A percentile compares a stretch with the other conserved stretches of the same genome.
Conservation (phyloP, 129 eudicot species). For the Artemisia tridentata region DNA sequence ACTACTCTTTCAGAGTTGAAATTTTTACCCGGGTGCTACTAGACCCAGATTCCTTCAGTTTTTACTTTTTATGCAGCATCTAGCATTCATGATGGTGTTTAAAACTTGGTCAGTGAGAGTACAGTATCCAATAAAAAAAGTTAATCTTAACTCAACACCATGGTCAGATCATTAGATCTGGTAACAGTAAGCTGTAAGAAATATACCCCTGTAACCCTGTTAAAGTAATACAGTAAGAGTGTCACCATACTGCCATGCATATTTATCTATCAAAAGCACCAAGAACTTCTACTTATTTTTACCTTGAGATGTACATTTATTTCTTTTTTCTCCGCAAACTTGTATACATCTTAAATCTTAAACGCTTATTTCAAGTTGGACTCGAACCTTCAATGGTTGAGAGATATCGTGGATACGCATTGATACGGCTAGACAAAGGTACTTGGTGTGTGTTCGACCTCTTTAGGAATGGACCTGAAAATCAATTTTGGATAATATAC, state of each 20-base stretch:
- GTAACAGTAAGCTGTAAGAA: background rate
- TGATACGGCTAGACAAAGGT: no score
- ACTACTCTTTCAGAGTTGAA: slow-evolving; percentile 10
- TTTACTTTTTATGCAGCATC: slow-evolving; percentile 2
- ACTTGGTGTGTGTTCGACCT: no score
- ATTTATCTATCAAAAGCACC: background rate
- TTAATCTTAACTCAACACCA: slow-evolving; percentile 9
- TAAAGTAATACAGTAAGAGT: background rate
- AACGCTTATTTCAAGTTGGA: no score
- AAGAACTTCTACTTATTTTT: no score
- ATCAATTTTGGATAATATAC: no score
- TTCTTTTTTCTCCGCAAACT: no score
- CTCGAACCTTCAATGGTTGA: no score
- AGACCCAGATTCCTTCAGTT: background rate
- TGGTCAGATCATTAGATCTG: slow-evolving; percentile 16
- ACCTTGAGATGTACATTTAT: no score
- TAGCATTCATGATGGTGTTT: background rate
- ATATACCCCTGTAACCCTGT: slow-evolving; percentile 4
- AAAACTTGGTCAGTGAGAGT: background rate
- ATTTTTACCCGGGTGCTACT: no score
- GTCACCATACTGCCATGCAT: background rate
- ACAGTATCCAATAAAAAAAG: background rate
- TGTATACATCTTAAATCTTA: no score
- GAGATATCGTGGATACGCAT: no score
- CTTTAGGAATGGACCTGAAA: no score